Evolutionary conservation across 768 basidiomycete species (phyloP).

Genomic region (Mycena sanguinolenta): DNA sequence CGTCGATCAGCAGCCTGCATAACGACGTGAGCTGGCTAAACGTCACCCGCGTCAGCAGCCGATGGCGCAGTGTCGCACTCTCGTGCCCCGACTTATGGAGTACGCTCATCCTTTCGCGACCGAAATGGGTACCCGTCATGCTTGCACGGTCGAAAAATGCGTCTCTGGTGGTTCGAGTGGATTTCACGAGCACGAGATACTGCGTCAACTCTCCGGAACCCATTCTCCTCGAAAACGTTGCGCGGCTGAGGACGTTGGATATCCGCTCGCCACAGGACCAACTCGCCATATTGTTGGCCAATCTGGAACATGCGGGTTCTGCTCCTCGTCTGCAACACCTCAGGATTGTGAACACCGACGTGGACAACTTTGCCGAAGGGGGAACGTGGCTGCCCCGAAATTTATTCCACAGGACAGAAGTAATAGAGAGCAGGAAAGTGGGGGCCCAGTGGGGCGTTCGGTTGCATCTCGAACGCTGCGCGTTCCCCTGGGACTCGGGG

Average conservation of each 20-base stretch:
- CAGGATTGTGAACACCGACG: conserved; percentile 24
- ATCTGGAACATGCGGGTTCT: conserved; percentile 24
- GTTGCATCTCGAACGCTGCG: conserved; percentile 30
- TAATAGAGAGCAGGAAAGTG: conserved; percentile 8
- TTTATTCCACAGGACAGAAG: conserved; percentile 25
- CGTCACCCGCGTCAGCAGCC: conserved; percentile 25
- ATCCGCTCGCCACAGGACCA: conserved; percentile 13
- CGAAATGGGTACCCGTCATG: conserved; percentile 35
- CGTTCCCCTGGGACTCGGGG: conserved; percentile 37
- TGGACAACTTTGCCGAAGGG: not conserved
- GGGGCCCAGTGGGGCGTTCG: not conserved
- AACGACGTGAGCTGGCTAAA: conserved; percentile 34
- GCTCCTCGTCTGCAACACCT: conserved; percentile 26
- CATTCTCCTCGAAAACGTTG: conserved; percentile 22
- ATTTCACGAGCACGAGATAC: conserved; percentile 21
- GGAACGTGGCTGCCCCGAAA: conserved; percentile 29
- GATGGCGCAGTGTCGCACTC: conserved; percentile 36
- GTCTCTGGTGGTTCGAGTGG: conserved; percentile 30
- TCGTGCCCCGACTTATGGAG: conserved; percentile 36
- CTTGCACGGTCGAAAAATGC: conserved; percentile 33
- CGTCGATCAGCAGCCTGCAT: conserved; percentile 4
- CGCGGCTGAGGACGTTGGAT: conserved; percentile 31
- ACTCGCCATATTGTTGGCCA: conserved; percentile 26
- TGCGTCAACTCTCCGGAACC: conserved; percentile 25
- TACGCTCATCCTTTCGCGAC: conserved; percentile 31